Percentiles rank a stretch among this genome's conserved stretches.
These are phyloP conservation scores for Clohesyomyces aquaticus DNA, from an alignment of 495 filamentous ascomycete genomes.

Conservation along the genomic window DNA sequence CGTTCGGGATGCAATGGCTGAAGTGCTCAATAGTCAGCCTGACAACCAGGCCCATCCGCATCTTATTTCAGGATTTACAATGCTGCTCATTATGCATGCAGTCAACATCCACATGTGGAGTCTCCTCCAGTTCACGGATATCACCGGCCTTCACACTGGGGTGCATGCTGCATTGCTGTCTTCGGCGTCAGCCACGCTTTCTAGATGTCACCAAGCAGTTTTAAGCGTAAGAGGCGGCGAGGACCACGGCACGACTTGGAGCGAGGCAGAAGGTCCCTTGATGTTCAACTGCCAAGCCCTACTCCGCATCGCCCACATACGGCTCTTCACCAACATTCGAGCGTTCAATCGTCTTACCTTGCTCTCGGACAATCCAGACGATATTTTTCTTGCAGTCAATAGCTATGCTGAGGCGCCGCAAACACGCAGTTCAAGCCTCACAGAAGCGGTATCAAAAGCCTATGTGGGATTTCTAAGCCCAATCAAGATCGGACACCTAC, in stretches of 20 bases:
- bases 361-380: conserved; percentile 20
- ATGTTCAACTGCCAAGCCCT: conserved; percentile 34
- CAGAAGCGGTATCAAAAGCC: conserved; percentile 18
- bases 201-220: conserved; percentile 13
- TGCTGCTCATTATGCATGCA: conserved; percentile 26
- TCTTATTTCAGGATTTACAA: conserved; percentile 19
- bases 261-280: conserved; percentile 16
- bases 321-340: conserved; percentile 11
- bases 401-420: conserved; percentile 7
- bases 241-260: conserved; percentile 7
- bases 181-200: conserved; percentile 15
- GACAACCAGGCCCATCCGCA: neutral
- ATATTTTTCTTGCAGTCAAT: conserved; percentile 1
- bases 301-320: conserved; percentile 25
- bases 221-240: conserved; percentile 1
- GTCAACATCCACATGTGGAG: conserved; percentile 29
- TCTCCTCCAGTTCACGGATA: conserved; percentile 14
- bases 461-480: conserved; percentile 15
- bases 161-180: conserved; percentile 1
- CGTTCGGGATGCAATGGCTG: conserved; percentile 23
- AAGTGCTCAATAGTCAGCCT: conserved; percentile 10
- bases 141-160: neutral
- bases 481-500: conserved; percentile 17
- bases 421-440: conserved; percentile 7
- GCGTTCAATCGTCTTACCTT: conserved; percentile 22